Conservation (phyloP, 1,284 basidiomycete genomes). For the Tilletia indica region DNA sequence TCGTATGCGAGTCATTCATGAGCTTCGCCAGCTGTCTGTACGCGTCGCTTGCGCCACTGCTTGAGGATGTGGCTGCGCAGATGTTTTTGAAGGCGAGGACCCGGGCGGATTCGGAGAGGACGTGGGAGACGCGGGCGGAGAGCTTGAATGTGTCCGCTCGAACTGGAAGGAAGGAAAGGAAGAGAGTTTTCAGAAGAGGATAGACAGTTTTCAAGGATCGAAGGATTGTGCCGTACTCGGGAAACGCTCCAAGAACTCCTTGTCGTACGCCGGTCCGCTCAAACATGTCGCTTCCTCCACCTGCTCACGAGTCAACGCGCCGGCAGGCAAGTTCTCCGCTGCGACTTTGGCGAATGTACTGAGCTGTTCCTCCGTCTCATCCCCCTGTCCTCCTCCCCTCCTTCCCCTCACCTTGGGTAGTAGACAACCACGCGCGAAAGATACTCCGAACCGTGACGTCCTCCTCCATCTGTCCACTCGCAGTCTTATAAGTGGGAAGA, state of each 20-base stretch:
- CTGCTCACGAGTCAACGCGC: conserved; percentile 30
- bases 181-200: neutral
- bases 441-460: conserved; percentile 6
- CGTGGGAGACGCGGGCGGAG: conserved; percentile 44
- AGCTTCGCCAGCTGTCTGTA: conserved; percentile 43
- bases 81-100: conserved; percentile 43
- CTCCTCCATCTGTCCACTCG: neutral
- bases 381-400: neutral
- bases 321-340: conserved; percentile 19
- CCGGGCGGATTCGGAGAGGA: conserved; percentile 47
- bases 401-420: neutral
- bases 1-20: conserved; percentile 47
- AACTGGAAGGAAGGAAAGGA: conserved; percentile 21
- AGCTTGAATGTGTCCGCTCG: conserved; percentile 44
- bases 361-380: conserved; percentile 14
- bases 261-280: conserved; percentile 36
- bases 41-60: conserved; percentile 18
- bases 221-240: conserved; percentile 26
- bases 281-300: conserved; percentile 44
- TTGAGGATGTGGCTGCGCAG: conserved; percentile 19
- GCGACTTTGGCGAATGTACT: conserved; percentile 16
- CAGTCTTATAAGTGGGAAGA: neutral
- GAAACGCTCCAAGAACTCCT: conserved; percentile 45
- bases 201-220: too few species aligned
- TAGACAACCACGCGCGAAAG: neutral